Evolutionary conservation across 2,329 filamentous ascomycete species (phyloP).

Genomic region (Colletotrichum euphorbiae): DNA sequence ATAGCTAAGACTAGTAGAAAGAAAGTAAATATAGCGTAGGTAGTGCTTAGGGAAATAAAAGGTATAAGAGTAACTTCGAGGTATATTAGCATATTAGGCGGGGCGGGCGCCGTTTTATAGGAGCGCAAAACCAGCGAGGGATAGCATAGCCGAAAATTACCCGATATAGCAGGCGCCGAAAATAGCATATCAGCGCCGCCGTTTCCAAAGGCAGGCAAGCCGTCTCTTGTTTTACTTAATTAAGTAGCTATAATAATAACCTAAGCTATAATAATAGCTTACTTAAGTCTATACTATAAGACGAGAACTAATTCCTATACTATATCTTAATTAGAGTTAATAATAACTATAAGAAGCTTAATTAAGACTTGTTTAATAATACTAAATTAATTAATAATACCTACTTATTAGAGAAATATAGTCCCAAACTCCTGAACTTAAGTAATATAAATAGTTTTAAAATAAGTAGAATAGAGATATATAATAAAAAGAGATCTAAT

Average conservation of each 20-base stretch:
- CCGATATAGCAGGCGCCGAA: slow-evolving; percentile 12
- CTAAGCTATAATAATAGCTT: neutral
- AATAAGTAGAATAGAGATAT: no score
- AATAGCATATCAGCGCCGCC: slow-evolving; percentile 5
- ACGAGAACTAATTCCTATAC: no score
- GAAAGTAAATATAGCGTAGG: neutral
- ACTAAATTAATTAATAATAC: no score
- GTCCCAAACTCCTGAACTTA: no score
- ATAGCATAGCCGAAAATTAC: slow-evolving; percentile 18
- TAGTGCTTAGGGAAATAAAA: slow-evolving; percentile 1
- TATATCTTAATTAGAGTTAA: no score
- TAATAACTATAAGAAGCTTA: no score
- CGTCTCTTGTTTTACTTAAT: slow-evolving; percentile 12
- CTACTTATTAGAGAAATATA: no score
- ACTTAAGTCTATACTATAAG: no score
- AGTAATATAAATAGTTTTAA: no score
- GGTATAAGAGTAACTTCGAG: slow-evolving; percentile 9
- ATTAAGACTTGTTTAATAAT: no score
- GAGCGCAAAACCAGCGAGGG: slow-evolving; percentile 16
- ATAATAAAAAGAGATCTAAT: no score
- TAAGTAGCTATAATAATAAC: neutral
- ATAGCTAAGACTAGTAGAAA: neutral
- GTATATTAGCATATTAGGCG: neutral
- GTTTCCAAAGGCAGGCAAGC: slow-evolving; percentile 21
- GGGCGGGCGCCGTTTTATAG: slow-evolving; percentile 17